Evolutionary conservation across 805 yeast genomes (phyloP), one percentile per base, ranked within the genome.

Genomic region (Blastobotrys parvus): DNA sequence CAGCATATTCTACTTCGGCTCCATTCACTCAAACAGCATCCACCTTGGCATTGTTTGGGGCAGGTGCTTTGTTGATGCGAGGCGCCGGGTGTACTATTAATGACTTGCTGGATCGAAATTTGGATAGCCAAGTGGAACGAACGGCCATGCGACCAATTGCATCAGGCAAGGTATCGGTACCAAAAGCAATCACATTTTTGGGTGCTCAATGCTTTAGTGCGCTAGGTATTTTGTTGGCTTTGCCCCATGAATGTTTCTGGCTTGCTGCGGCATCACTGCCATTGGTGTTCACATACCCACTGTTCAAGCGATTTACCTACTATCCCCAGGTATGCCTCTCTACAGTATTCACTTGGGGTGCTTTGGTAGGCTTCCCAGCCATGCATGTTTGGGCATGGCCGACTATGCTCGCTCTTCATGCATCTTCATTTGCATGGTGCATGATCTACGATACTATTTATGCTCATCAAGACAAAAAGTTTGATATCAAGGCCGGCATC

Each of bases 21-120:
- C 80, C 95, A 0, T 42, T 87, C 1, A 47, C 74, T 0, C 71
- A 78, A 1, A 80, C 90, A 0, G 46, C 71, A 0, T 74, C 72
- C 56, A 85, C 80, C 56, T 59, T 86, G 27, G 71, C 76, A 0
- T 65, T 88, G 11, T 92, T 88, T 59, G 79, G 90, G 3, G 68
- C 82, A 3, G 99, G 99, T 11, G 75, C 97, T 0, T 56, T 89
- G 32, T 71, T 90, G 15, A 92, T 94, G 95, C 75, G 99, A 61
- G 96, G 97, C 21, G 97, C 96, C 1, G 99, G 98, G 0, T 92
- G 99, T 61, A 89, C 95, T 0, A 80, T 92, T 43, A 92, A 92
- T 60, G 99, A 92, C 62, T 69, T 90, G 36, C 69, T 81, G 59
- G 99, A 92, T 59, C 69, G 87, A 42, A 71, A 90, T 46, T 68